Evolutionary conservation across 495 filamentous ascomycete genomes (phyloP).

Genomic region (Aspergillus avenaceus): DNA sequence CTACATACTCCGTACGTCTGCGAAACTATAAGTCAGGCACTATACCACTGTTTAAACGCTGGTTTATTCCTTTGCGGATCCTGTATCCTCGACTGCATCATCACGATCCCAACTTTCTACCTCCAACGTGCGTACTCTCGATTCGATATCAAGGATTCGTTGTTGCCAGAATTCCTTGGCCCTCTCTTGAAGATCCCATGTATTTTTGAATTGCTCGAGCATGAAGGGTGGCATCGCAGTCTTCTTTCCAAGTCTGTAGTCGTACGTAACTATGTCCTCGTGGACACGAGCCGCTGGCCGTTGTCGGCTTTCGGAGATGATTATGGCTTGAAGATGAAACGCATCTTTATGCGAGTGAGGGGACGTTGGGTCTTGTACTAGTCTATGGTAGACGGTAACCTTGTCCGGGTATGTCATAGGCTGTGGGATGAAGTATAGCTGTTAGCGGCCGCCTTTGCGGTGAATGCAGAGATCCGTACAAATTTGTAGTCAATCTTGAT

Average conservation of each 20-base stretch:
- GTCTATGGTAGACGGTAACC: conserved; percentile 84
- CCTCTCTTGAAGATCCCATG: conserved; percentile 64
- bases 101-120: conserved; percentile 68
- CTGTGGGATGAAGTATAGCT: conserved; percentile 35
- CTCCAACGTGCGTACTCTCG: conserved; percentile 58
- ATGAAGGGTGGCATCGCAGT: conserved; percentile 62
- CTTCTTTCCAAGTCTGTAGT: conserved; percentile 60
- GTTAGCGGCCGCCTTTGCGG: neutral
- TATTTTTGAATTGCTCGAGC: conserved; percentile 57
- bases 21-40: neutral
- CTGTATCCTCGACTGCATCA: conserved; percentile 69
- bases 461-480: conserved; percentile 48
- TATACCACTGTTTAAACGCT: neutral
- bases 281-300: conserved; percentile 72
- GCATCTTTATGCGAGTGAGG: conserved; percentile 36
- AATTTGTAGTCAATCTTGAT: conserved; percentile 91
- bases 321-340: conserved; percentile 55
- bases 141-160: conserved; percentile 52
- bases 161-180: conserved; percentile 42
- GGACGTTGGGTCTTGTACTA: conserved; percentile 49
- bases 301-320: conserved; percentile 76
- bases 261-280: conserved; percentile 83
- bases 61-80: conserved; percentile 37
- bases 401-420: conserved; percentile 86
- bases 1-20: no score